These are phyloP conservation scores for Xylaria digitata DNA, from an alignment of 2,329 filamentous ascomycete species.

Conservation along the genomic window DNA sequence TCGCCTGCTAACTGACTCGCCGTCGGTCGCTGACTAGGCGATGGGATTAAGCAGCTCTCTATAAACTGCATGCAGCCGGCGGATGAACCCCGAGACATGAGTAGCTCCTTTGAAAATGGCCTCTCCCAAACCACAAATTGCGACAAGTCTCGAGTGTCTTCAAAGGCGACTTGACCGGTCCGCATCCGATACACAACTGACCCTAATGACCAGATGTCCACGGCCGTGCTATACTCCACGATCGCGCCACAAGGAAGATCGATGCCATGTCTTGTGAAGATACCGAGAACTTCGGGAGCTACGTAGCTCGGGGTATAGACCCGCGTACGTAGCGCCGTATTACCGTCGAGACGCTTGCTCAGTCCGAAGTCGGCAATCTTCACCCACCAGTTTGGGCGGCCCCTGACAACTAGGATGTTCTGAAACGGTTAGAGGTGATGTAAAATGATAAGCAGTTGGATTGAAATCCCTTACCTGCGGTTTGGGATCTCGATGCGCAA, in stretches of 20 bases:
- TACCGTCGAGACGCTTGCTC: conserved; percentile 40
- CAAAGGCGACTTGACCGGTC: conserved; percentile 8
- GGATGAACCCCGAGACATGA: background rate
- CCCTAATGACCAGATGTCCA: conserved; percentile 48
- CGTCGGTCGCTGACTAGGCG: background rate
- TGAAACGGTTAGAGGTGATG: conserved; percentile 12
- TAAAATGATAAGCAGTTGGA: background rate
- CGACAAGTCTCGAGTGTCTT: conserved; percentile 3
- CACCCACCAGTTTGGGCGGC: conserved; percentile 43
- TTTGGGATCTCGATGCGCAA: conserved; percentile 35
- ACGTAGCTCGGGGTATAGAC: conserved; percentile 39
- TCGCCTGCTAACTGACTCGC: background rate
- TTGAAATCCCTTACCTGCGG: conserved; percentile 18
- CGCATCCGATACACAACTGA: conserved; percentile 38
- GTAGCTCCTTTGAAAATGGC: background rate
- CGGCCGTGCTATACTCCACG: conserved; percentile 26
- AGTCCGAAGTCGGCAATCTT: conserved; percentile 49
- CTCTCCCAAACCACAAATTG: background rate
- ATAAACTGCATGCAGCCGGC: background rate
- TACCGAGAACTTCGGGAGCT: conserved; percentile 42
- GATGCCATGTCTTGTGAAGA: background rate
- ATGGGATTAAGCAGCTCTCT: conserved; percentile 2
- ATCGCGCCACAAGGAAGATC: background rate
- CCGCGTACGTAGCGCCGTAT: conserved; percentile 33
- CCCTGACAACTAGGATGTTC: conserved; percentile 46